Conservation (phyloP, 495 filamentous ascomycete species). For the Penicillium alfredii region DNA sequence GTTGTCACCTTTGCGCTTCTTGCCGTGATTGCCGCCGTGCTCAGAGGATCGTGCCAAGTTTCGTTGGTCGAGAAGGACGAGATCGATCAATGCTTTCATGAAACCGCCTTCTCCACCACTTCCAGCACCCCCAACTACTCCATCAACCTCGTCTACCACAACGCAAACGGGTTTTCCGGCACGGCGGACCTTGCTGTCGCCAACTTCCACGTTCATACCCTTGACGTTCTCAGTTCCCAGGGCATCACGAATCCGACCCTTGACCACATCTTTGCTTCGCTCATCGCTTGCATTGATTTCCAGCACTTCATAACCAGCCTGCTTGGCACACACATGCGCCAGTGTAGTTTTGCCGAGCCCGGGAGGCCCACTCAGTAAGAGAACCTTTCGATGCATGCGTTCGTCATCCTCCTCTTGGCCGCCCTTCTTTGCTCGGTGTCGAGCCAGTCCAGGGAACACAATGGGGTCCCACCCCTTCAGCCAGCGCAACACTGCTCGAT, state of each 20-base stretch:
- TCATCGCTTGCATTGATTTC: constrained; percentile 96
- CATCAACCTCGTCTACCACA: constrained; percentile 94
- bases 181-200: constrained; percentile 58
- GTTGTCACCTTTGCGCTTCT: constrained; percentile 65
- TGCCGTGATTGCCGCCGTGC: constrained; percentile 28
- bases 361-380: constrained; percentile 84
- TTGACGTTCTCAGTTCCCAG: constrained; percentile 90
- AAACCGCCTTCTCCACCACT: constrained; percentile 76
- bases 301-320: constrained; percentile 91
- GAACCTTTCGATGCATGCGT: constrained; percentile 71
- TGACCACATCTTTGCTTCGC: constrained; percentile 92
- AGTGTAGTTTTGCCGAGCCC: constrained; percentile 94
- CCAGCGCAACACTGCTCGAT: constrained; percentile 87
- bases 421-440: constrained; percentile 43
- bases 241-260: constrained; percentile 79
- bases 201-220: constrained; percentile 62
- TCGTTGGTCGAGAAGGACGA: constrained; percentile 78
- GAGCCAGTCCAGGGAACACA: constrained; percentile 72
- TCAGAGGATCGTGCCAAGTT: constrained; percentile 50
- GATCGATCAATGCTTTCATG: constrained; percentile 87
- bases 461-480: constrained; percentile 89
- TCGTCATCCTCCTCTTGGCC: constrained; percentile 50
- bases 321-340: constrained; percentile 89
- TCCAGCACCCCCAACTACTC: constrained; percentile 74
- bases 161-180: constrained; percentile 86